phyloP scores from a whole-genome alignment of 177 flowering plant genomes.

The Vitis hybrid region DNA sequence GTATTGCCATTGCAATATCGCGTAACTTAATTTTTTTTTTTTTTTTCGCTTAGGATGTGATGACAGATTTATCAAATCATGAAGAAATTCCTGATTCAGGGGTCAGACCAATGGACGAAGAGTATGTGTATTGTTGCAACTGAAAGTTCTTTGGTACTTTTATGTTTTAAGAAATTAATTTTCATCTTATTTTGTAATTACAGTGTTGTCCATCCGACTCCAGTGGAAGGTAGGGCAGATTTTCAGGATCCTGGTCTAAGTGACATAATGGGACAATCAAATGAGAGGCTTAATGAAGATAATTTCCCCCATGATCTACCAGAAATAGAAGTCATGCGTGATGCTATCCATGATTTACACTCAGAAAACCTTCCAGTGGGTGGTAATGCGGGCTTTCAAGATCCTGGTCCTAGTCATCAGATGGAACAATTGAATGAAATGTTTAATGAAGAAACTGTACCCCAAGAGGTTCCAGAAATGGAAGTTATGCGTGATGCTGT shows the following conservation, averaged over 20 bases:
- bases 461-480: slow-evolving; percentile 31
- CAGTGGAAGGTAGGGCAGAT: slow-evolving; percentile 5
- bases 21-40: slow-evolving; percentile 7
- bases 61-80: slow-evolving; percentile 23
- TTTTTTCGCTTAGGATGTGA: slow-evolving; percentile 37
- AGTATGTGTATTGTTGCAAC: slow-evolving; percentile 36
- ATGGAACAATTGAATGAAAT: slow-evolving; percentile 12
- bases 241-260: slow-evolving; percentile 22
- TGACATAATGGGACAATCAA: slow-evolving; percentile 13
- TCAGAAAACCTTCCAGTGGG: slow-evolving; percentile 15
- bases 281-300: slow-evolving; percentile 17
- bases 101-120: slow-evolving; percentile 45
- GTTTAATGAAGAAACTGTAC: slow-evolving; percentile 17
- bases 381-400: slow-evolving; percentile 1
- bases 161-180: background rate
- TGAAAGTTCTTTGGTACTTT: background rate
- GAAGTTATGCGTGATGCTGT: slow-evolving; percentile 52
- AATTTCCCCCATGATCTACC: slow-evolving; percentile 25
- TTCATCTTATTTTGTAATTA: slow-evolving; percentile 8
- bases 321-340: slow-evolving; percentile 57
- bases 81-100: slow-evolving; percentile 27
- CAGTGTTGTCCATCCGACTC: slow-evolving; percentile 33
- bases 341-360: slow-evolving; percentile 29
- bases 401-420: slow-evolving; percentile 24
- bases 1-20: background rate